Evolutionary conservation across 306 rosid genomes (phyloP), one percentile per base, ranked within the genome.

Genomic region (Lagenaria siceraria): DNA sequence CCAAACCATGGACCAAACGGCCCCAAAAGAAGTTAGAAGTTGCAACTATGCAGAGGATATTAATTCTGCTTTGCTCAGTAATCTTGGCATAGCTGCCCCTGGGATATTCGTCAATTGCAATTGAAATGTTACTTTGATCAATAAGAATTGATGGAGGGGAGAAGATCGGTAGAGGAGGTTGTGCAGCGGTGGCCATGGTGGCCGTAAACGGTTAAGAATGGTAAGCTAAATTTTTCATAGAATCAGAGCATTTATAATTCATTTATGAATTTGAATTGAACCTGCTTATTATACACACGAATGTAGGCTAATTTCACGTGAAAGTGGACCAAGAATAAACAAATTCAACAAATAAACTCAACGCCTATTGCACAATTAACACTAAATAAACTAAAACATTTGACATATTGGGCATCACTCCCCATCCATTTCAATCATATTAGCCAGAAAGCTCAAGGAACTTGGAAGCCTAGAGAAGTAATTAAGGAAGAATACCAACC

Each of bases 371-470:
- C 42, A 72, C 42, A 72, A 48, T 2, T 49, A 72, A 15, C 76
- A 72, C 76, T 72, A 72, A 49, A 43, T 43, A 17, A 70, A 70
- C 75, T 70, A 46, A 71, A 49, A 17, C 59, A 48, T 25, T 72
- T 27, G 25, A 29, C 76, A 72, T 13, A 68, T 66, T 66, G 29
- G 74, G 2, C 51, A 66, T 68, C 74, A 19, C 74, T 12, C 33
- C 29, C 76, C 22, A 46, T 12, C 55, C 5, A 13, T 13, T 46
- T 46, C 74, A 22, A 31, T 43, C 75, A 46, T 43, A 12, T 40
- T 46, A 21, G 3, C 59, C 4, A 49, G 15, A 25, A 48, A 70
- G 36, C 38, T 70, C 75, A 43, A 48, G 38, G 22, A 43, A 24
- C 76, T 46, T 71, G 10, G 17, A 25, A 17, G 55, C 56, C 36